Percentiles rank a stretch among this genome's conserved stretches.
These are phyloP conservation scores for Aureobasidium sp. DNA, from an alignment of 2,329 filamentous ascomycete species.

Conservation along the genomic window DNA sequence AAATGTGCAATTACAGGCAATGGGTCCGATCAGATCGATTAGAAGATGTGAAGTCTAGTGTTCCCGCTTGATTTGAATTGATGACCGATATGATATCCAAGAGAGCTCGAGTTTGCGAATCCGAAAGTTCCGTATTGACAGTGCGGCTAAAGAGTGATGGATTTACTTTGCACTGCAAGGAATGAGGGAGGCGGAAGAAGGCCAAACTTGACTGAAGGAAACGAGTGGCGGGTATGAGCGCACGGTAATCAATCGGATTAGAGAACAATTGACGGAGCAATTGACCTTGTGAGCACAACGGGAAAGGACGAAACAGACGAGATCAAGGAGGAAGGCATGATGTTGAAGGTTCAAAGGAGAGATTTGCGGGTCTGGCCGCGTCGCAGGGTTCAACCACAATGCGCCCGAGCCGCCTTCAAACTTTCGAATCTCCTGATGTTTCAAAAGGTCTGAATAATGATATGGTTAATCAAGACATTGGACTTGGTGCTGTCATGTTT, in stretches of 20 bases:
- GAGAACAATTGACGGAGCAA: background rate
- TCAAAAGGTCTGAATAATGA: background rate
- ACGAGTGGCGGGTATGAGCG: background rate
- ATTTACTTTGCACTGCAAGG: too few species aligned
- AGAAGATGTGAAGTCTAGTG: background rate
- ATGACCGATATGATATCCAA: background rate
- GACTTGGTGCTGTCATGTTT: too few species aligned
- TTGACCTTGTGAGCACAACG: background rate
- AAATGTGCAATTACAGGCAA: too few species aligned
- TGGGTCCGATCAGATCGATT: background rate
- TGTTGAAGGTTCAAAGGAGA: background rate
- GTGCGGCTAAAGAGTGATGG: background rate
- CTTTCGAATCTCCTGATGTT: background rate
- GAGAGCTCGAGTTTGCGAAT: background rate
- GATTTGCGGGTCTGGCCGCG: conserved; percentile 9
- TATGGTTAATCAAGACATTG: too few species aligned
- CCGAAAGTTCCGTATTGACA: background rate
- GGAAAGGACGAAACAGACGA: background rate
- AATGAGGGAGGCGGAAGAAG: background rate
- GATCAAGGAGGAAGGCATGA: background rate
- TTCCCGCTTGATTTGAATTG: too few species aligned
- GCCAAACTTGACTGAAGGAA: too few species aligned
- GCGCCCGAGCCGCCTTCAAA: conserved; percentile 1
- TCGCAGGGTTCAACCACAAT: conserved; percentile 6
- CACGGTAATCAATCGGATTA: too few species aligned